Evolutionary conservation across 1,284 basidiomycete genomes (phyloP).

Genomic region (Ganoderma lucidum): DNA sequence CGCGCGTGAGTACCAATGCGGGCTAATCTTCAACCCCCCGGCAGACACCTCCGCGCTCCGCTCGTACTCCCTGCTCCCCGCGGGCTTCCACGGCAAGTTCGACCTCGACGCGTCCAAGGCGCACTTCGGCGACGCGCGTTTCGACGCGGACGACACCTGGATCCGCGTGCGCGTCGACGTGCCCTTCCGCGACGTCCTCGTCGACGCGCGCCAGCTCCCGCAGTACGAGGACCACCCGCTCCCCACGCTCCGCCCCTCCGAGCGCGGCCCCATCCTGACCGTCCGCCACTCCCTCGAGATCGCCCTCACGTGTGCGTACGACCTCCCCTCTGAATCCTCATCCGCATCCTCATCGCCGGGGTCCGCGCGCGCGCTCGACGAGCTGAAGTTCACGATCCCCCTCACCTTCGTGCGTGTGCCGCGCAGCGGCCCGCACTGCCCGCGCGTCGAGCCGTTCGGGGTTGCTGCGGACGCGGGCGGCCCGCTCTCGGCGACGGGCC

Average conservation of each 20-base stretch:
- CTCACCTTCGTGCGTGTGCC: constrained; percentile 55
- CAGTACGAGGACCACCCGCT: constrained; percentile 35
- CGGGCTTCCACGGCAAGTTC: constrained; percentile 52
- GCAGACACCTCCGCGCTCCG: constrained; percentile 41
- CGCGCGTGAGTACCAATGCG: constrained; percentile 60
- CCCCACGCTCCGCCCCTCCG: constrained; percentile 57
- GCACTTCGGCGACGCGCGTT: constrained; percentile 47
- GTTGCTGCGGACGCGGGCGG: constrained; percentile 14
- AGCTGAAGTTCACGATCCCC: constrained; percentile 59
- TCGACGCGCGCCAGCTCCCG: constrained; percentile 32
- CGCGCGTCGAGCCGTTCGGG: neutral
- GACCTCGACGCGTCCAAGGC: constrained; percentile 48
- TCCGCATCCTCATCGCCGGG: constrained; percentile 13
- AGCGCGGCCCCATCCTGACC: constrained; percentile 61
- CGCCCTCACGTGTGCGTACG: constrained; percentile 62
- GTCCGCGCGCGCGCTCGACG: constrained; percentile 40
- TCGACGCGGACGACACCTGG: constrained; percentile 25
- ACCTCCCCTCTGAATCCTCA: constrained; percentile 43
- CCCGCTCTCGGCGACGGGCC: constrained; percentile 5
- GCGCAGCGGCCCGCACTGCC: constrained; percentile 11
- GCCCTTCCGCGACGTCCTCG: constrained; percentile 26
- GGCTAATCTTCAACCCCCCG: constrained; percentile 45
- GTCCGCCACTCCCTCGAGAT: constrained; percentile 65
- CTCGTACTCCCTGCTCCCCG: constrained; percentile 62
- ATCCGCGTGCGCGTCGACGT: constrained; percentile 29